phyloP scores from a whole-genome alignment of 1,139 yeast species.

The Protomyces pachydermus region DNA sequence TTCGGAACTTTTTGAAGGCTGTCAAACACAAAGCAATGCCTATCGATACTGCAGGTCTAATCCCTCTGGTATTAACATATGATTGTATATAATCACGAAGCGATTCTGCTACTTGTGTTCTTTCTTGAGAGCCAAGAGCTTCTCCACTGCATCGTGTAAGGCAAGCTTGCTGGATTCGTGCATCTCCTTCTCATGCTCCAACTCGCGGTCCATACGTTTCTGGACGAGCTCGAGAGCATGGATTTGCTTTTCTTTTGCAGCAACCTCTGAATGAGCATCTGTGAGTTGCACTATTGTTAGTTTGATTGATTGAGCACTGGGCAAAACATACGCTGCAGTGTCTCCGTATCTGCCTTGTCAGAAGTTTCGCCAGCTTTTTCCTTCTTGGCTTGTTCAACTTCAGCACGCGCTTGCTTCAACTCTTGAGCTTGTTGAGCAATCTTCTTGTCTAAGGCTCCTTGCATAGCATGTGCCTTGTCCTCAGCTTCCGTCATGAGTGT shows the following conservation, averaged over 20 bases:
- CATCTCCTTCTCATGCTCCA: slow-evolving; percentile 18
- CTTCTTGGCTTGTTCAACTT: background rate
- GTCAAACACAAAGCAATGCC: background rate
- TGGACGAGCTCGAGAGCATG: slow-evolving; percentile 5
- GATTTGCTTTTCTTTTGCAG: slow-evolving; percentile 15
- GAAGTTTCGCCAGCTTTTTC: background rate
- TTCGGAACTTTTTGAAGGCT: slow-evolving; percentile 3
- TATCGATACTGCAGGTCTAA: background rate
- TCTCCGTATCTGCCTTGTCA: background rate
- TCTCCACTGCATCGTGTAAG: slow-evolving; percentile 18
- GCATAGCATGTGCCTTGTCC: background rate
- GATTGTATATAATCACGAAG: background rate
- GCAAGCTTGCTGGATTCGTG: slow-evolving; percentile 15
- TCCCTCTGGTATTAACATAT: background rate
- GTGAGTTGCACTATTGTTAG: slow-evolving; percentile 6
- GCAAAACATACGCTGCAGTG: background rate
- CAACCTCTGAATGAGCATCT: slow-evolving; percentile 13
- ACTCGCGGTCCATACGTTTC: slow-evolving; percentile 1
- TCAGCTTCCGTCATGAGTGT: background rate
- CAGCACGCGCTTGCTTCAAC: background rate
- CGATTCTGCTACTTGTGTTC: background rate
- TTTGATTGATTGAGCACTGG: background rate
- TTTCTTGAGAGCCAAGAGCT: slow-evolving; percentile 3
- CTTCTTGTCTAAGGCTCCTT: background rate
- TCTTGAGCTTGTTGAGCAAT: background rate